Percentiles rank a stretch among this genome's conserved stretches.
Evolutionary conservation across 192 early-diverging fungal genomes (phyloP).

Genomic region (Entrophospora sp.): DNA sequence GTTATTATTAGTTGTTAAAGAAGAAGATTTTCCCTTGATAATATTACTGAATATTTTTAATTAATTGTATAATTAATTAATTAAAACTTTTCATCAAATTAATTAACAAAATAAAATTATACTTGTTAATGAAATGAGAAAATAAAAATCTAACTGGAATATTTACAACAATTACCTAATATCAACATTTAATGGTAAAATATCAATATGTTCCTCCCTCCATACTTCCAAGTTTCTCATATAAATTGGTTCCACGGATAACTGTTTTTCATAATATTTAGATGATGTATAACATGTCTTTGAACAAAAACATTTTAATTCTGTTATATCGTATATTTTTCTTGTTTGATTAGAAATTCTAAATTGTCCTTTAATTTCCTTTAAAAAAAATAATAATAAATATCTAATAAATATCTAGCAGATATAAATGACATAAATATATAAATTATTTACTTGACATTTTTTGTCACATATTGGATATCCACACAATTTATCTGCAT

Average conservation of each 20-base stretch:
- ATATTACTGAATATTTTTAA: no score
- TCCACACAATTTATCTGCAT: constrained; percentile 60
- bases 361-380: constrained; percentile 49
- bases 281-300: constrained; percentile 63
- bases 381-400: not conserved
- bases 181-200: constrained; percentile 22
- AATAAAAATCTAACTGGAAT: not conserved
- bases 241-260: constrained; percentile 70
- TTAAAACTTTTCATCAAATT: no score
- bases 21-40: no score
- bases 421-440: not conserved
- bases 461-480: constrained; percentile 69
- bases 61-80: no score
- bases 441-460: constrained; percentile 29
- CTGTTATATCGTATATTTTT: constrained; percentile 72
- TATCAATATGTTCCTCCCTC: constrained; percentile 12
- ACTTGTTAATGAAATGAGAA: no score
- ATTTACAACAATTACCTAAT: constrained; percentile 24
- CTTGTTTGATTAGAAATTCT: constrained; percentile 59
- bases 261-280: constrained; percentile 57
- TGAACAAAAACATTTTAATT: constrained; percentile 62
- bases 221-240: constrained; percentile 37
- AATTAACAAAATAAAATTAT: no score
- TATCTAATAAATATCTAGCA: not conserved
- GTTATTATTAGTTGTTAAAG: no score